Conservation (phyloP, 768 basidiomycete species). For the Psilocybe cubensis region DNA sequence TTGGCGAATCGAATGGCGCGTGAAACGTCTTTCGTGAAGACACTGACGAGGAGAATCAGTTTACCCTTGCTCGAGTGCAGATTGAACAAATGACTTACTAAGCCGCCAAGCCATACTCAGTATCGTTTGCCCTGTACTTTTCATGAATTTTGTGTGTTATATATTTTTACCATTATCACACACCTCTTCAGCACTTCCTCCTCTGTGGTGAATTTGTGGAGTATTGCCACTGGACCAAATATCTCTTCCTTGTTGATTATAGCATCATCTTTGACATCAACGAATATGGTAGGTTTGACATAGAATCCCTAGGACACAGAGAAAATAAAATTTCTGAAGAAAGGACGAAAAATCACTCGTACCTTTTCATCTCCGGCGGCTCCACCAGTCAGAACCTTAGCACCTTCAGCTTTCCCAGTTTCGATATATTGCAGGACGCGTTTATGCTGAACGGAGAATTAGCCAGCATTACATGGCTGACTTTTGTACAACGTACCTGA, state of each 20-base stretch:
- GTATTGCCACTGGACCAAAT: conserved; percentile 76
- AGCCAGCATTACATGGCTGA: neutral
- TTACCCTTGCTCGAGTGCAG: too few relatives aligned
- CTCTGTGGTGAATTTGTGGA: conserved; percentile 71
- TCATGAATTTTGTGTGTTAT: neutral
- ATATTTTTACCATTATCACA: neutral
- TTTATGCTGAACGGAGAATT: neutral
- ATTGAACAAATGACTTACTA: neutral
- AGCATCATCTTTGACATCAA: conserved; percentile 63
- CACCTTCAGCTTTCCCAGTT: conserved; percentile 7
- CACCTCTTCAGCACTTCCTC: conserved; percentile 53
- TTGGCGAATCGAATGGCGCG: neutral
- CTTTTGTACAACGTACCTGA: neutral
- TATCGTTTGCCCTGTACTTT: conserved; percentile 63
- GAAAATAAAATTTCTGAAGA: too few relatives aligned
- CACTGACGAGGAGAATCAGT: too few relatives aligned
- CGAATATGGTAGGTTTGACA: conserved; percentile 72
- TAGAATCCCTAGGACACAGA: conserved; percentile 55
- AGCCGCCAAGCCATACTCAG: conserved; percentile 71
- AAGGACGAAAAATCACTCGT: too few relatives aligned
- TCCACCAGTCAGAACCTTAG: conserved; percentile 5
- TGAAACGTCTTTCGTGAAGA: neutral
- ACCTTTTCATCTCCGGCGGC: conserved; percentile 1
- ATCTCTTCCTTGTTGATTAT: conserved; percentile 73
- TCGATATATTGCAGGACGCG: conserved; percentile 7